These are phyloP conservation scores for Xylariaceae sp. DNA, from an alignment of 2,329 filamentous ascomycete species.

Conservation along the genomic window DNA sequence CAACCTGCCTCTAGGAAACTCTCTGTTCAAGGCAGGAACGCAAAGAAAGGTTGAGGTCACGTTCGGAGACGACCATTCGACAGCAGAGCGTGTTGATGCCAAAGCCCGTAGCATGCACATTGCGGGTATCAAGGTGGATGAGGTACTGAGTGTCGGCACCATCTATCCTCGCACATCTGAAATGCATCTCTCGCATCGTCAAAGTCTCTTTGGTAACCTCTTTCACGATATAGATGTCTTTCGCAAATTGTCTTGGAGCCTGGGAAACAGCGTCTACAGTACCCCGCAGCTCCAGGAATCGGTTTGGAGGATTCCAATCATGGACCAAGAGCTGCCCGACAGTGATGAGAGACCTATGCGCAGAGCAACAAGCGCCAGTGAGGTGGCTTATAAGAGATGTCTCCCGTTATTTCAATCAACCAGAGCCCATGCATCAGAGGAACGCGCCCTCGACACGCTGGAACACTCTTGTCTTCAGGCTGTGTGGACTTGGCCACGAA, in stretches of 20 bases:
- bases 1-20: background rate
- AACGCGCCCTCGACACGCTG: background rate
- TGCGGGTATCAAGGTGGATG: background rate
- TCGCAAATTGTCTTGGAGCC: background rate
- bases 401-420: background rate
- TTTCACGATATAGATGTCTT: background rate
- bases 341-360: background rate
- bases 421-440: background rate
- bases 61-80: background rate
- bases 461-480: background rate
- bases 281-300: background rate
- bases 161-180: background rate
- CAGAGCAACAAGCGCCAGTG: background rate
- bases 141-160: background rate
- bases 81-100: background rate
- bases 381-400: background rate
- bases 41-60: background rate
- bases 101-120: background rate
- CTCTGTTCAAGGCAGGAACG: background rate
- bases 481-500: background rate
- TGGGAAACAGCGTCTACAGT: background rate
- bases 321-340: background rate
- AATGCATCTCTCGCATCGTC: background rate
- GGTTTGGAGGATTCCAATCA: background rate
- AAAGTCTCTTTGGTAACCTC: background rate